A percentile compares a stretch with the other conserved stretches of the same genome.
Evolutionary conservation across 306 rosid genomes (phyloP).

Genomic region (Lathyrus sativus): DNA sequence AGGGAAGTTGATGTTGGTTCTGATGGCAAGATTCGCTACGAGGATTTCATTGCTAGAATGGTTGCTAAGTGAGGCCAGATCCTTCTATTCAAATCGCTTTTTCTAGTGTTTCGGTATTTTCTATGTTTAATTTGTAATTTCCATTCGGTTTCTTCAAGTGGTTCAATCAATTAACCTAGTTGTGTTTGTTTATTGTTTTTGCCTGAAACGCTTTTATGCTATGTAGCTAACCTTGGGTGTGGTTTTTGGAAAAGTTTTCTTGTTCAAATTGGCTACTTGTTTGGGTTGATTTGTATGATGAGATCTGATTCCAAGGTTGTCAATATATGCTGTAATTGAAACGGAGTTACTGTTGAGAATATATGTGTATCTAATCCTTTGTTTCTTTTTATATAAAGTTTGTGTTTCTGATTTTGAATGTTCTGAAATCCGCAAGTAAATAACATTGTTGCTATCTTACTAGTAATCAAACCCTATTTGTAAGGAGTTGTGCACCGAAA

Average conservation of each 20-base stretch:
- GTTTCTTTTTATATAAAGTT: background rate
- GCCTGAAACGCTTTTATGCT: background rate
- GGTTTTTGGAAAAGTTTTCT: constrained; percentile 39
- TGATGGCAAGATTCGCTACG: constrained; percentile 95
- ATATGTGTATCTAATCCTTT: constrained; percentile 28
- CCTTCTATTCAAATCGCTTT: constrained; percentile 12
- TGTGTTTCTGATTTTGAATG: background rate
- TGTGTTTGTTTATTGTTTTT: constrained; percentile 18
- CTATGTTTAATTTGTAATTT: constrained; percentile 33
- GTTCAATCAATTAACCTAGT: constrained; percentile 33
- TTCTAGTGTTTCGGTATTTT: constrained; percentile 35
- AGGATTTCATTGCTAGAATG: constrained; percentile 95
- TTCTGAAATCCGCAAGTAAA: constrained; percentile 1
- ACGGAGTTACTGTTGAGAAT: background rate
- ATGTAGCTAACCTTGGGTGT: constrained; percentile 47
- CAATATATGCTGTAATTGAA: constrained; percentile 20
- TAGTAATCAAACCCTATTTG: background rate
- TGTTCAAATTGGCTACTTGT: constrained; percentile 31
- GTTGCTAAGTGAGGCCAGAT: constrained; percentile 74
- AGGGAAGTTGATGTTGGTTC: constrained; percentile 87
- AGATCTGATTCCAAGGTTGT: constrained; percentile 29
- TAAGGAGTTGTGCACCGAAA: background rate
- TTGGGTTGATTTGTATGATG: constrained; percentile 33
- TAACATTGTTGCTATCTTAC: background rate
- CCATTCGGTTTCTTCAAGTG: constrained; percentile 24